Evolutionary conservation across 441 rosid genomes (phyloP), one percentile per base, ranked within the genome.

Genomic region (Theobroma grandiflorum): DNA sequence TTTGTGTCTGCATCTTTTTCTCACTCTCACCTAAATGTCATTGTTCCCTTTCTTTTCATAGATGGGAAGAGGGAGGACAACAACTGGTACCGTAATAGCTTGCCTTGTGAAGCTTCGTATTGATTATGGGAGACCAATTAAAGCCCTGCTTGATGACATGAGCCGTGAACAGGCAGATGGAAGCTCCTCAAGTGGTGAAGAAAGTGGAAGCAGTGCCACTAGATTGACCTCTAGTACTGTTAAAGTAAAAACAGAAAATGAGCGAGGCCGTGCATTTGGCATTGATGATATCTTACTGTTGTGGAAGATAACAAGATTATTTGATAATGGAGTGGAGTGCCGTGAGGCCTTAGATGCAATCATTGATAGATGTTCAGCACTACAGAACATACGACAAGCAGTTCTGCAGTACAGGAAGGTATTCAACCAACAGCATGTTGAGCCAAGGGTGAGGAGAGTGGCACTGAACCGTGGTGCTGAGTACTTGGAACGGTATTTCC

Each of bases 61-160:
- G 99, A 97, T 97, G 98, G 99, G 99, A 81, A 95, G 94, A 89
- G 99, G 99, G 86, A 95, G 99, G 89, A 97, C 99, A 26, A 97
- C 99, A 47, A 93, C 99, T 63, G 99, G 99, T 76, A 95, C 99
- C 72, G 99, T 97, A 66, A 95, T 97, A 85, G 99, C 99, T 62
- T 97, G 99, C 88, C 99, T 97, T 85, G 88, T 97, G 80, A 93
- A 95, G 87, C 97, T 93, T 79, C 91, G 99, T 70, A 91, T 97
- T 31, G 95, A 92, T 84, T 81, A 86, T 84, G 99, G 99, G 73
- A 91, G 96, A 84, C 99, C 99, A 71, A 86, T 97, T 77, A 90
- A 85, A 88, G 86, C 94, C 84, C 85, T 93, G 65, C 74, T 74
- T 80, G 95, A 89, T 72, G 90, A 91, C 77, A 67, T 78, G 85